Evolutionary conservation across 257 asterid genomes (phyloP).

Genomic region (Thymus mandschuricus): DNA sequence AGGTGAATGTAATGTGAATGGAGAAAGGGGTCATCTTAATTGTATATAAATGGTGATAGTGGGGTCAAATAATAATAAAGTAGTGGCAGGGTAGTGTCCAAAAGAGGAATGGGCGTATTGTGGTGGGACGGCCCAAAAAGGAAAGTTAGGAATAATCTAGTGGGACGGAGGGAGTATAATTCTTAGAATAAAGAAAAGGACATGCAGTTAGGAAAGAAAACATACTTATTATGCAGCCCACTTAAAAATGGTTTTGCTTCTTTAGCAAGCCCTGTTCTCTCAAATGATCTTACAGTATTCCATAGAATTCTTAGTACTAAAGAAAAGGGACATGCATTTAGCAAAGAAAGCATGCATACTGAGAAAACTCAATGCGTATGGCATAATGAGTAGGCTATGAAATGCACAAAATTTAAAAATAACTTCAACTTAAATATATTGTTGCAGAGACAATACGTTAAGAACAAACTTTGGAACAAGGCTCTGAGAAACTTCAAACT

Average conservation of each 20-base stretch:
- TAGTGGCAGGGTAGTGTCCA: too few relatives aligned
- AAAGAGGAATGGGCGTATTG: too few relatives aligned
- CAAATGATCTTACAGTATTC: not conserved
- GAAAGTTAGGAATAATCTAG: too few relatives aligned
- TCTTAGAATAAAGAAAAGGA: too few relatives aligned
- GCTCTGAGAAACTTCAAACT: slow-evolving; percentile 23
- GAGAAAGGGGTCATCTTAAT: too few relatives aligned
- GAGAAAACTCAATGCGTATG: slow-evolving; percentile 10
- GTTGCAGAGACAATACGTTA: slow-evolving; percentile 17
- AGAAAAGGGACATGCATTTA: not conserved
- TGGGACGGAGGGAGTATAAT: too few relatives aligned
- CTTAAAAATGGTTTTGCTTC: slow-evolving; percentile 8
- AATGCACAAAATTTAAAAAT: slow-evolving; percentile 23
- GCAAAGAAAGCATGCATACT: slow-evolving; percentile 3
- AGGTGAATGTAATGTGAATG: too few relatives aligned
- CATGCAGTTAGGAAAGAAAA: too few relatives aligned
- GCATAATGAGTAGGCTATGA: slow-evolving; percentile 19
- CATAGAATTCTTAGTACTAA: not conserved
- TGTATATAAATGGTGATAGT: too few relatives aligned
- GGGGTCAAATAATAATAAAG: too few relatives aligned
- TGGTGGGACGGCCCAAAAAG: too few relatives aligned
- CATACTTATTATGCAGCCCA: not conserved
- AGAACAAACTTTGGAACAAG: slow-evolving; percentile 21
- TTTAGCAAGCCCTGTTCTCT: slow-evolving; percentile 7
- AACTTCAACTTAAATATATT: slow-evolving; percentile 7